Evolutionary conservation across 2,329 filamentous ascomycete genomes (phyloP).

Genomic region (Zymoseptoria brevis): DNA sequence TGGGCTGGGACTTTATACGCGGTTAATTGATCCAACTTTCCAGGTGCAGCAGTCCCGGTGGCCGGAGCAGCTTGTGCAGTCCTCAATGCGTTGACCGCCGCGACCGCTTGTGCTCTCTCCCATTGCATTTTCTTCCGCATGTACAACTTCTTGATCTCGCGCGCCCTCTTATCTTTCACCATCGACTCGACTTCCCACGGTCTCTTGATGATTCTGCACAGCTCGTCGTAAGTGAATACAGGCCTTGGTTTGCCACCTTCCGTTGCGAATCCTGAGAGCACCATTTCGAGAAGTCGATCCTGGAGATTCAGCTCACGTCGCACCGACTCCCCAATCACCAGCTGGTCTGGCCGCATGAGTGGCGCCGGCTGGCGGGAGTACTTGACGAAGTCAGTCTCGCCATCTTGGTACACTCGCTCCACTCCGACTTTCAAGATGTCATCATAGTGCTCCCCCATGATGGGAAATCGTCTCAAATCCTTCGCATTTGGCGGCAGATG

Average conservation of each 20-base stretch:
- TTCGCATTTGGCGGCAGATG: neutral
- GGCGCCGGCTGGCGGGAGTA: neutral
- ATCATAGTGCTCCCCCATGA: neutral
- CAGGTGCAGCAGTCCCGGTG: neutral
- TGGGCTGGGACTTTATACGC: neutral
- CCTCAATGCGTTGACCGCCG: neutral
- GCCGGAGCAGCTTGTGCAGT: neutral
- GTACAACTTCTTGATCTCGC: neutral
- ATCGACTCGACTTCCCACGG: neutral
- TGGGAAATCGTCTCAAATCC: neutral
- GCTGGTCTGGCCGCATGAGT: constrained; percentile 25
- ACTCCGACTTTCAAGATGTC: neutral
- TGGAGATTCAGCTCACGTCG: constrained; percentile 48
- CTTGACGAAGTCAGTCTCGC: neutral
- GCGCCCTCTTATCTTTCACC: neutral
- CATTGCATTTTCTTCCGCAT: neutral
- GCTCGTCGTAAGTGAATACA: neutral
- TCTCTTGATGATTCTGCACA: neutral
- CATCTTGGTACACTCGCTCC: neutral
- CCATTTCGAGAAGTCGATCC: constrained; percentile 48
- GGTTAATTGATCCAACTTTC: neutral
- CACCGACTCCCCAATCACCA: constrained; percentile 50
- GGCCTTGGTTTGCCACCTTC: neutral
- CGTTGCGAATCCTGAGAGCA: constrained; percentile 47
- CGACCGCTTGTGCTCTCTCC: neutral